Base-by-base conservation (phyloP, 2,329 filamentous ascomycete genomes). In the Ophiostoma tasmaniense region DNA sequence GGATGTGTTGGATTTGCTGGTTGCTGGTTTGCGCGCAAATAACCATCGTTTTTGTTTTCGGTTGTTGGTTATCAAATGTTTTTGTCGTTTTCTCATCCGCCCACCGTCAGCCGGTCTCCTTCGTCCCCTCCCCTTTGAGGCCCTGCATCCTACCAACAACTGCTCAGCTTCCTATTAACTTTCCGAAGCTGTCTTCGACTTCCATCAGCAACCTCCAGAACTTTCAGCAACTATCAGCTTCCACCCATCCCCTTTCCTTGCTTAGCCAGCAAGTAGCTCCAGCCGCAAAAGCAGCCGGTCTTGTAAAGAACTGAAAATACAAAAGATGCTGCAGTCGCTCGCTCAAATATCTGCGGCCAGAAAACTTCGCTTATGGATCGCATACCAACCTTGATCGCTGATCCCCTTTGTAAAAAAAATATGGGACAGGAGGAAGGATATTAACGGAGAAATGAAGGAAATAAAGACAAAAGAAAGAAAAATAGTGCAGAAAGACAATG, bases 1-100 rank as follows among this genome's bases (percentile, higher is more conserved):
- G 50, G 17, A 45, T 45, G 22, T 22, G 50, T 25, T 25, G 50
- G 8, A 20, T 20, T n/a, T 50, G 45, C 20, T 50, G 42, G 1
- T 5, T 45, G 1, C 42, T 25, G 11, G 22, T 10, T 55, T 33
- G 55, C 55, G 30, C 55, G 14, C 22, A 30, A 7, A 61, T 14
- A 30, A 25, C 55, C 55, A 61, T 30, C 55, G 55, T 70, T 70
- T 69, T 64, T 45, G 39, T 45, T 20, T 6, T 22, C 66, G 65
- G 70, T 25, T 64, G 66, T 65, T 67, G 61, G 33, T 67, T 42
- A 65, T 61, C 13, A 30, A 10, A 30, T 61, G 35, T 66, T 66
- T 61, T 64, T 28, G 25, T 50, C 39, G 25, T 28, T 68, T 59
- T 64, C 37, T 62, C 25, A 42, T 30, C 37, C 22, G 17, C 35